A percentile compares a stretch with the other conserved stretches of the same genome.
Evolutionary conservation across 257 asterid genomes (phyloP).

Genomic region (Oldenlandia corymbosa): DNA sequence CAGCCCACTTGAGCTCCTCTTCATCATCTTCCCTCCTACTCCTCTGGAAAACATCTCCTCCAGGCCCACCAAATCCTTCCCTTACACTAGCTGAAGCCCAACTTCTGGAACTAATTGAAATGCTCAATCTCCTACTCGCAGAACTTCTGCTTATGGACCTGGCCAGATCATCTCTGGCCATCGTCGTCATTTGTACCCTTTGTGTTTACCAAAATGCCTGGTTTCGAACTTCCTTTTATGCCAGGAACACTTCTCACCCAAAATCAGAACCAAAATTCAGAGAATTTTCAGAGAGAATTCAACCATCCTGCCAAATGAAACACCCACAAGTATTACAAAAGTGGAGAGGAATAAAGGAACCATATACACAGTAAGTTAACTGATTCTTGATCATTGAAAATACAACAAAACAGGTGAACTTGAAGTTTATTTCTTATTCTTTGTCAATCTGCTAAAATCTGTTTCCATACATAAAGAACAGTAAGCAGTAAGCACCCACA

Average conservation of each 20-base stretch:
- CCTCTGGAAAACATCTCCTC: slow-evolving; percentile 61
- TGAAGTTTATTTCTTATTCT: neutral
- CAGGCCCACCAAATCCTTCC: slow-evolving; percentile 64
- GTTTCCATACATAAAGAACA: neutral
- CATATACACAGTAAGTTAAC: neutral
- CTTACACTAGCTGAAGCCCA: slow-evolving; percentile 76
- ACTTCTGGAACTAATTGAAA: slow-evolving; percentile 46
- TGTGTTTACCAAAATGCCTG: neutral
- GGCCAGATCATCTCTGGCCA: slow-evolving; percentile 42
- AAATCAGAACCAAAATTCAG: slow-evolving; percentile 17
- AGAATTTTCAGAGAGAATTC: neutral
- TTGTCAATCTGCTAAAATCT: too few species aligned
- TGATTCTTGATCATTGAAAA: too few species aligned
- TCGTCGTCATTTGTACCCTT: slow-evolving; percentile 29
- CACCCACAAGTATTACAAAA: neutral
- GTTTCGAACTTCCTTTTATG: neutral
- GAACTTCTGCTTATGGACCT: slow-evolving; percentile 66
- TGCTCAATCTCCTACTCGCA: slow-evolving; percentile 36
- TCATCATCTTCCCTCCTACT: slow-evolving; percentile 68
- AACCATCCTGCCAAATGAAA: neutral
- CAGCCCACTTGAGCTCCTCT: slow-evolving; percentile 92
- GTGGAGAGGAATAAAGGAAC: neutral
- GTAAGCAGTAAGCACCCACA: neutral
- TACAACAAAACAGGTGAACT: neutral
- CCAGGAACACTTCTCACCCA: slow-evolving; percentile 2